Evolutionary conservation across 352 stramenopile genomes (phyloP).

Genomic region (Phytopythium helicoides): DNA sequence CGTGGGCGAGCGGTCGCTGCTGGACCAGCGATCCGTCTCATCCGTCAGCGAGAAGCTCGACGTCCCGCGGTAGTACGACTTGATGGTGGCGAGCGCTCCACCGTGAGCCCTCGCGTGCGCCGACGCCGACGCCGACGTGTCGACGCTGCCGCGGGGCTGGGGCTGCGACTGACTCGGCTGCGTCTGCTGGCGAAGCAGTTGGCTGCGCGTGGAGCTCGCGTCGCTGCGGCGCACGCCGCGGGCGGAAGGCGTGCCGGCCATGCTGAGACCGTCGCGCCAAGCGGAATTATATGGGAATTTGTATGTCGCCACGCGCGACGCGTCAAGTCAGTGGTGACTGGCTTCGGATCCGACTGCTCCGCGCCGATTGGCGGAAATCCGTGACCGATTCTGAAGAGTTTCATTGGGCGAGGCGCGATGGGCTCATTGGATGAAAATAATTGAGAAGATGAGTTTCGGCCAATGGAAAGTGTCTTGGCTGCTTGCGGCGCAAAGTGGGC

Average conservation of each 20-base stretch:
- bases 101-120: background rate
- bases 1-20: slow-evolving; percentile 5
- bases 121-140: background rate
- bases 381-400: no score
- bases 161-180: background rate
- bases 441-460: no score
- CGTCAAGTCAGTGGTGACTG: background rate
- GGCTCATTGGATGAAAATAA: no score
- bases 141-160: background rate
- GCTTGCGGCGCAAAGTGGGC: no score
- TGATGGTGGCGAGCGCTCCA: slow-evolving; percentile 6
- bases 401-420: no score
- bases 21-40: slow-evolving; percentile 8
- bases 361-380: no score
- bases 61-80: slow-evolving; percentile 11
- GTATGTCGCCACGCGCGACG: background rate
- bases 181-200: background rate
- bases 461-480: no score
- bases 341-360: no score
- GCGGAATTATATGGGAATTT: slow-evolving; percentile 3
- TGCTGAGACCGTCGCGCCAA: background rate
- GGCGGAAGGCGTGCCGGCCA: slow-evolving; percentile 1
- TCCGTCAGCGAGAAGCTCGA: slow-evolving; percentile 11
- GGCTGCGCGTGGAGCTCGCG: background rate
- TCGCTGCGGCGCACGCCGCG: background rate